Evolutionary conservation across 768 basidiomycete genomes (phyloP).

Genomic region (Leccinum aurantiacum): DNA sequence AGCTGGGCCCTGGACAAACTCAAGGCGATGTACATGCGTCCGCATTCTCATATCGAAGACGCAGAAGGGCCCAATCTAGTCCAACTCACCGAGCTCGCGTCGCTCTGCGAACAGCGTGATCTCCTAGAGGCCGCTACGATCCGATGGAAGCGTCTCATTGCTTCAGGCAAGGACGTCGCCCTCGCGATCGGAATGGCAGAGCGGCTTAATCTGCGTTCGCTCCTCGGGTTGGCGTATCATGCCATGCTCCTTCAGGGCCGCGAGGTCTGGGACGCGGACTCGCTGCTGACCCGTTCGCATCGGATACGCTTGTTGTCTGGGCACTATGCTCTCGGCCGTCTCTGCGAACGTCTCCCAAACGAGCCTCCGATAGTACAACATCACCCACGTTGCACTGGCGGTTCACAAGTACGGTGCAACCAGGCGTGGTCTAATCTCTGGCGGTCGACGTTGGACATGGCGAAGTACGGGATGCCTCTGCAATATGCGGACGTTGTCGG

Average conservation of each 20-base stretch:
- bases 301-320: slow-evolving; percentile 53
- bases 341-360: slow-evolving; percentile 44
- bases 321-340: slow-evolving; percentile 46
- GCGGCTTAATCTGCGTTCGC: slow-evolving; percentile 43
- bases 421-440: slow-evolving; percentile 47
- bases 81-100: slow-evolving; percentile 52
- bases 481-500: slow-evolving; percentile 47
- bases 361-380: slow-evolving; percentile 46
- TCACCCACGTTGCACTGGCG: slow-evolving; percentile 39
- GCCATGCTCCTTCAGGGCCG: slow-evolving; percentile 52
- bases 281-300: slow-evolving; percentile 47
- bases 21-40: slow-evolving; percentile 37
- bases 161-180: slow-evolving; percentile 44
- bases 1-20: slow-evolving; percentile 45
- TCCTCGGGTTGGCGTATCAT: slow-evolving; percentile 52
- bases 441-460: slow-evolving; percentile 42
- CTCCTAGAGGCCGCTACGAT: slow-evolving; percentile 42
- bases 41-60: slow-evolving; percentile 32
- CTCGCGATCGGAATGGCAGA: slow-evolving; percentile 49
- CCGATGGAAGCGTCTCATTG: slow-evolving; percentile 50
- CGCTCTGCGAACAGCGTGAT: slow-evolving; percentile 46
- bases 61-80: slow-evolving; percentile 40
- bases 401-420: slow-evolving; percentile 41
- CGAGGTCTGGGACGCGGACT: slow-evolving; percentile 47
- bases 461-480: slow-evolving; percentile 39